Conservation (phyloP, 176 grass and related monocot genomes). For the Saccharum officinarum region DNA sequence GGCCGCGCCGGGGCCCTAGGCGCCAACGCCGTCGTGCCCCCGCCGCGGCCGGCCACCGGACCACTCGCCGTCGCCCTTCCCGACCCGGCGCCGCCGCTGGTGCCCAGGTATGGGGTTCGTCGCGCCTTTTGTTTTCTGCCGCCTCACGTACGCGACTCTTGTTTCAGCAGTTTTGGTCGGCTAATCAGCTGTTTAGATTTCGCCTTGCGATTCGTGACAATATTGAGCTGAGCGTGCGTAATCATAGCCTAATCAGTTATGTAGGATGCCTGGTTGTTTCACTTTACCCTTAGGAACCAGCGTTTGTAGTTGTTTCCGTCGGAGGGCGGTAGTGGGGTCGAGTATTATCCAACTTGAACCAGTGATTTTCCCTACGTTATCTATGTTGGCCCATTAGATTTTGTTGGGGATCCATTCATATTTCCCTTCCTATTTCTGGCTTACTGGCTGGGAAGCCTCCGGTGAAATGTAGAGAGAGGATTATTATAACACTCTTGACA, state of each 20-base stretch:
- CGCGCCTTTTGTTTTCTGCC: neutral
- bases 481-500: neutral
- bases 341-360: neutral
- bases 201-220: neutral
- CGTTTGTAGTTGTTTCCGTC: neutral
- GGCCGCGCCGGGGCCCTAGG: neutral
- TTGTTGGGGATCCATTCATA: neutral
- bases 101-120: conserved; percentile 5
- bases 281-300: neutral
- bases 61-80: neutral
- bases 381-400: neutral
- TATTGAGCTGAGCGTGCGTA: neutral
- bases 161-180: neutral
- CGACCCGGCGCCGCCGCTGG: neutral
- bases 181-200: neutral
- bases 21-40: neutral
- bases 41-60: neutral
- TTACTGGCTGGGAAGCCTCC: neutral
- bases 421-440: neutral
- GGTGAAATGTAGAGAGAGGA: neutral
- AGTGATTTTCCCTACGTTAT: neutral
- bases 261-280: neutral
- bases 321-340: neutral
- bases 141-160: neutral
- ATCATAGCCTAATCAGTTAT: neutral